Percentiles rank a stretch among this genome's conserved stretches.
phyloP scores from a whole-genome alignment of 495 filamentous ascomycete genomes.

The Rhypophila decipiens region DNA sequence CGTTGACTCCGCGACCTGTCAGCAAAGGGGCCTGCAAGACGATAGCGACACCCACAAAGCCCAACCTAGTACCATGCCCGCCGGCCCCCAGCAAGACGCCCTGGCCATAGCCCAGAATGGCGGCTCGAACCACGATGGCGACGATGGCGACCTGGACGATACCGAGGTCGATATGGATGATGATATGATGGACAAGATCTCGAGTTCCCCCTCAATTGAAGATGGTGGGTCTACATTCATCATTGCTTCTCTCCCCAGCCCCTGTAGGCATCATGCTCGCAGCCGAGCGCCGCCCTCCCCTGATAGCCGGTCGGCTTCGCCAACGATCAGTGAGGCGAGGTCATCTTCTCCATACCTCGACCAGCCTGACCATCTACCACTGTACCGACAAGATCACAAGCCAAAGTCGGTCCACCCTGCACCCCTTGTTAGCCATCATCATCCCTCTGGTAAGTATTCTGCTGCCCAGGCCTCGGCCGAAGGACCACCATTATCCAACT shows the following conservation, averaged over 20 bases:
- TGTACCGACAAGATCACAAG: conserved; percentile 26
- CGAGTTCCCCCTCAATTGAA: conserved; percentile 95
- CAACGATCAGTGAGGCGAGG: conserved; percentile 24
- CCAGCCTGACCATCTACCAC: conserved; percentile 41
- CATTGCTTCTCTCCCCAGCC: conserved; percentile 29
- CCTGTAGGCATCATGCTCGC: conserved; percentile 35
- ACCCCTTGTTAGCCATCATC: conserved; percentile 46
- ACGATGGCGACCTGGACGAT: conserved; percentile 63
- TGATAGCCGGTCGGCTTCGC: conserved; percentile 21
- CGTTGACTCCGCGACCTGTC: conserved; percentile 41
- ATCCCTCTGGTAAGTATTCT: conserved; percentile 54
- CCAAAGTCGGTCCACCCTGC: conserved; percentile 30
- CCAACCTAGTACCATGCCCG: conserved; percentile 33
- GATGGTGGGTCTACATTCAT: conserved; percentile 70
- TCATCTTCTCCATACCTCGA: conserved; percentile 51
- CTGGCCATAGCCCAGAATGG: conserved; percentile 51
- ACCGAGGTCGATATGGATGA: conserved; percentile 70
- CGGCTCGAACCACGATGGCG: conserved; percentile 50
- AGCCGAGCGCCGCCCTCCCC: conserved; percentile 22
- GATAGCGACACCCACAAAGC: conserved; percentile 6
- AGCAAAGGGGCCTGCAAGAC: conserved; percentile 6
- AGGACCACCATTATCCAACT: neutral
- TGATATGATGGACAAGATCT: conserved; percentile 96
- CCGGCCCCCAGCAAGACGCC: conserved; percentile 41
- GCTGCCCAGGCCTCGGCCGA: conserved; percentile 8